phyloP scores from a whole-genome alignment of 164 flowering plant genomes.

The Stephania japonica region DNA sequence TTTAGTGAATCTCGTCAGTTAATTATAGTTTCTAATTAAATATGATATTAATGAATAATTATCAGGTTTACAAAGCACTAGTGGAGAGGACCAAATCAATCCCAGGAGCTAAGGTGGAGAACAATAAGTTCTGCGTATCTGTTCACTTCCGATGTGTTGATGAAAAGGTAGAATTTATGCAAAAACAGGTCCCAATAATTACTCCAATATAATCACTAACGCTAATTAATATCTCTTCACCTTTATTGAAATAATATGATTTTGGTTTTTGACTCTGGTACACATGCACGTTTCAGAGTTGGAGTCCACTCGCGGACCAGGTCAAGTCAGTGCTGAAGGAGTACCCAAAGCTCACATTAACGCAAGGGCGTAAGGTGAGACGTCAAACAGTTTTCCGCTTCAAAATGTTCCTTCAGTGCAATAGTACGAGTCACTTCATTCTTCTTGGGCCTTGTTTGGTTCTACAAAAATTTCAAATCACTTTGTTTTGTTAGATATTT shows the following conservation, averaged over 20 bases:
- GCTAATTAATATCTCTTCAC: neutral
- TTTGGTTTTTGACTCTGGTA: neutral
- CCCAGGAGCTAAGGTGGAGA: constrained; percentile 78
- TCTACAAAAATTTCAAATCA: no score
- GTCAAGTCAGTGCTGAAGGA: constrained; percentile 55
- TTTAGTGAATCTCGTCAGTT: no score
- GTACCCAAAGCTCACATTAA: constrained; percentile 62
- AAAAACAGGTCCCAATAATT: neutral
- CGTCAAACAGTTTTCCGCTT: neutral
- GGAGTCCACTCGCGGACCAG: constrained; percentile 64
- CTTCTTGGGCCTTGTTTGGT: no score
- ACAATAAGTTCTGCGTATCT: constrained; percentile 86
- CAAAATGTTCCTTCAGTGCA: no score
- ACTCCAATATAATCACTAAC: neutral
- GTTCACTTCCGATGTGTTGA: constrained; percentile 92
- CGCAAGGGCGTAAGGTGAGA: constrained; percentile 73
- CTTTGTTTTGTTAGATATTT: no score
- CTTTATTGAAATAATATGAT: neutral
- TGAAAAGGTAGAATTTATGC: constrained; percentile 52
- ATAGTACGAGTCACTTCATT: no score
- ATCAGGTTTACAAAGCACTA: constrained; percentile 57
- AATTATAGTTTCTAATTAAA: neutral
- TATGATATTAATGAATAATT: neutral
- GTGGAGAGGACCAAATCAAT: constrained; percentile 65
- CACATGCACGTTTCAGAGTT: constrained; percentile 39